phyloP scores from a whole-genome alignment of 2,329 filamentous ascomycete genomes.

The Macroventuria anomochaeta region DNA sequence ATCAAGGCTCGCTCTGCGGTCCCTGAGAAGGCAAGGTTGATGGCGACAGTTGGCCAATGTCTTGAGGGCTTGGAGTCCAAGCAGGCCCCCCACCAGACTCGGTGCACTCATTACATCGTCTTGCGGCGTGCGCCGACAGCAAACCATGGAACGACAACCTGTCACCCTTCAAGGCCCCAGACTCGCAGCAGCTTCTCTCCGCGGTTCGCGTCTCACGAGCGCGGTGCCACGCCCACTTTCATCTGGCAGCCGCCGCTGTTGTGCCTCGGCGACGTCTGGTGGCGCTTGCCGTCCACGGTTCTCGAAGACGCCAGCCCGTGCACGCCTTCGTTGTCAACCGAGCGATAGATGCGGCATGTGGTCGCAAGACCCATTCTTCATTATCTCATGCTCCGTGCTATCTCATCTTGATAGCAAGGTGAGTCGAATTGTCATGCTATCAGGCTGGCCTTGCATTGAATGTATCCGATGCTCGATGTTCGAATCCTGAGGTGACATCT shows the following conservation, averaged over 20 bases:
- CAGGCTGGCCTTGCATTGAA: constrained; percentile 4
- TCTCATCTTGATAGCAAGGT: neutral
- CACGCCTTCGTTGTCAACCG: constrained; percentile 6
- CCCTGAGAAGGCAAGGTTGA: constrained; percentile 6
- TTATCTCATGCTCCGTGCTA: constrained; percentile 5
- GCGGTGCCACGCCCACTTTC: constrained; percentile 1
- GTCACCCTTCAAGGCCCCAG: constrained; percentile 7
- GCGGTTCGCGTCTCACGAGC: constrained; percentile 1
- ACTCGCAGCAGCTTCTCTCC: neutral
- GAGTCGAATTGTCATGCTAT: neutral
- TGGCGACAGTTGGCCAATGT: constrained; percentile 20
- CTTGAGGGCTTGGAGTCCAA: constrained; percentile 13
- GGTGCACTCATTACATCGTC: neutral
- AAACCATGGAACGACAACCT: constrained; percentile 18
- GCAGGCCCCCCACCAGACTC: constrained; percentile 1
- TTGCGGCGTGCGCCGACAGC: constrained; percentile 11
- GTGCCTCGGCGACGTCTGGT: constrained; percentile 13
- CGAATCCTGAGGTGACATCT: constrained; percentile 9
- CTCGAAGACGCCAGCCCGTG: constrained; percentile 11
- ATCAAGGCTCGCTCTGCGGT: constrained; percentile 16
- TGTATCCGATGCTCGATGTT: neutral
- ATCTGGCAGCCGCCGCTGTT: neutral
- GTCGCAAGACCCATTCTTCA: constrained; percentile 9
- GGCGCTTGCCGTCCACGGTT: constrained; percentile 6
- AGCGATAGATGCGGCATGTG: constrained; percentile 10